Conservation (phyloP, 306 rosid genomes). For the Styphnolobium japonicum region DNA sequence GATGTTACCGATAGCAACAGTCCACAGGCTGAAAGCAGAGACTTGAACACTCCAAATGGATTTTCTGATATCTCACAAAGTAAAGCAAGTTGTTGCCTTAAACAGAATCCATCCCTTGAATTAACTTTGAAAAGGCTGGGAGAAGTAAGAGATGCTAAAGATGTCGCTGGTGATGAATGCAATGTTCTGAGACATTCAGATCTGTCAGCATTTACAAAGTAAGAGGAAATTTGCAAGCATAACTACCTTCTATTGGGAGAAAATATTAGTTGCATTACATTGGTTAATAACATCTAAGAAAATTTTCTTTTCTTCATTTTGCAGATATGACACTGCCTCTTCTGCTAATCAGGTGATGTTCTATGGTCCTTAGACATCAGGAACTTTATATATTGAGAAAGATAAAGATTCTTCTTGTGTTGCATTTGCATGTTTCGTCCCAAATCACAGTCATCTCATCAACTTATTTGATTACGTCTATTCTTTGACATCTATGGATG, state of each 20-base stretch:
- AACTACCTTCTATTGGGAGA: not conserved
- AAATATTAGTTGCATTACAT: slow-evolving; percentile 3
- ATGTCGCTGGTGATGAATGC: slow-evolving; percentile 45
- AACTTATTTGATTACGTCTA: not conserved
- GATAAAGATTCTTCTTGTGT: slow-evolving; percentile 1
- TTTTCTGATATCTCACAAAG: slow-evolving; percentile 37
- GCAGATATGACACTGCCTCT: slow-evolving; percentile 58
- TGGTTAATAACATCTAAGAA: slow-evolving; percentile 2
- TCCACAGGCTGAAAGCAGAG: slow-evolving; percentile 49
- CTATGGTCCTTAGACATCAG: slow-evolving; percentile 12
- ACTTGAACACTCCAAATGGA: slow-evolving; percentile 38
- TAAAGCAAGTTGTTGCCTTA: slow-evolving; percentile 38
- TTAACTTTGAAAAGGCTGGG: slow-evolving; percentile 47
- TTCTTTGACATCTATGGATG: not conserved
- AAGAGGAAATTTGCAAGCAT: slow-evolving; percentile 24
- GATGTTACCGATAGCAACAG: slow-evolving; percentile 33
- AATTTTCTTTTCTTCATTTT: slow-evolving; percentile 2
- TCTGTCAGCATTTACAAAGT: slow-evolving; percentile 68
- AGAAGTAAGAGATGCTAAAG: slow-evolving; percentile 43
- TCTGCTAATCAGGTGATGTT: slow-evolving; percentile 56
- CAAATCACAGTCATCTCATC: slow-evolving; percentile 7
- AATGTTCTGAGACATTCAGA: slow-evolving; percentile 54
- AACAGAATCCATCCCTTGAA: slow-evolving; percentile 54
- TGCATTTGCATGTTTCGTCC: slow-evolving; percentile 6
- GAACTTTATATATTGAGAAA: slow-evolving; percentile 14